Base-by-base conservation (phyloP, 768 basidiomycete genomes). In the Rhodosporidiobolus sp. region DNA sequence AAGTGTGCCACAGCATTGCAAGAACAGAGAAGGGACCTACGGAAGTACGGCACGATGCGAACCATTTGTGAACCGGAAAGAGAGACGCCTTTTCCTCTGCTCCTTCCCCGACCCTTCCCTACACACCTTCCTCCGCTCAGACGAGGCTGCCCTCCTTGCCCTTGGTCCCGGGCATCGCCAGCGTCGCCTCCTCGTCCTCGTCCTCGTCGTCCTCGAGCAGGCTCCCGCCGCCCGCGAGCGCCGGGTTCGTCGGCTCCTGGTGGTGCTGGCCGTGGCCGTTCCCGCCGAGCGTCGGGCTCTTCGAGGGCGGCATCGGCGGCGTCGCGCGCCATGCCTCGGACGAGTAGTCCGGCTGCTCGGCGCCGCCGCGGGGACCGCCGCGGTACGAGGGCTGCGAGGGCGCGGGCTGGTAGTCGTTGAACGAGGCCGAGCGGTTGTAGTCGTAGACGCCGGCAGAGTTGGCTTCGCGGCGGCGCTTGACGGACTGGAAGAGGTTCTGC, bases 191-290 rank as follows among this genome's bases (percentile, higher is more conserved):
- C 24, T 72, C 70, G 4, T 72, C 67, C 46, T 69, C 70, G 3
- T 71, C 70, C 34, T 72, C 70, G 22, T 70, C 69, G 32, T 72
- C 70, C 38, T 67, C 65, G 16, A 72, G 45, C 22, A 67, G 28
- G 3, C 53, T 49, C 1, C 70, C 70, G 2, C 70, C 70, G 20
- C 69, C 69, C 43, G 60, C 65, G 24, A 72, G 35, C 45, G 65
- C 61, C 1, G 67, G 70, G 65, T 67, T 72, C 20, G 66, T 67
- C 65, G 57, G 46, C 43, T 67, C 59, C 45, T 28, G 16, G n/a
- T 20, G 22, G 4, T 19, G 53, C n/a, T 28, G 43, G 30, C 22
- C 34, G 46, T 52, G 28, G n/a, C 35, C 52, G 26, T 1, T 59
- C 10, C 52, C 52, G 22, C 26, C 52, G 7, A n/a, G 22, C 52